These are phyloP conservation scores for Blakeslea trispora DNA, from an alignment of 371 early-diverging fungal genomes.

Conservation along the genomic window DNA sequence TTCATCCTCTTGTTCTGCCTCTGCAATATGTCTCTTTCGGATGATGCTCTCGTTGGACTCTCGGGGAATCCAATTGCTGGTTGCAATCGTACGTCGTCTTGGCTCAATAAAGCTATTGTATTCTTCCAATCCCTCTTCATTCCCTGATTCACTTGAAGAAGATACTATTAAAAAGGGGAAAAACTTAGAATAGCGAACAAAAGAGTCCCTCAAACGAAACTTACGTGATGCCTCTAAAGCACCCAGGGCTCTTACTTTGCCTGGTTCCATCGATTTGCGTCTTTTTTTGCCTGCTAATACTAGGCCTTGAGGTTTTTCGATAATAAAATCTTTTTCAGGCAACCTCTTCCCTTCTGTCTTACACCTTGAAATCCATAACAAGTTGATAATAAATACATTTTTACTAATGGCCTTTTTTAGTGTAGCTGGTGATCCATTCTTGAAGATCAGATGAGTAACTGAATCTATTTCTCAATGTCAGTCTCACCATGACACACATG, in stretches of 20 bases:
- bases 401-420: slow-evolving; percentile 39
- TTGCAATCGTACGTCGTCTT: slow-evolving; percentile 19
- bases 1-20: slow-evolving; percentile 10
- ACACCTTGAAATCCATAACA: slow-evolving; percentile 46
- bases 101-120: slow-evolving; percentile 10
- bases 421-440: slow-evolving; percentile 48
- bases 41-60: neutral
- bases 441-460: slow-evolving; percentile 48
- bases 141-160: slow-evolving; percentile 7
- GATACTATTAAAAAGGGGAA: too few relatives aligned
- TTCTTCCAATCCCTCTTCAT: neutral
- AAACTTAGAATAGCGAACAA: too few relatives aligned
- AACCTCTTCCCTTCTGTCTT: slow-evolving; percentile 37
- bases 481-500: too few relatives aligned
- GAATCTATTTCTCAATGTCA: slow-evolving; percentile 28
- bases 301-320: slow-evolving; percentile 37
- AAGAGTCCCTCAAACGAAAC: too few relatives aligned
- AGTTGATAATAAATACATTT: slow-evolving; percentile 36
- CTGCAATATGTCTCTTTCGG: slow-evolving; percentile 8
- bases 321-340: slow-evolving; percentile 37
- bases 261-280: slow-evolving; percentile 53
- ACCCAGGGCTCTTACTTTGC: slow-evolving; percentile 38
- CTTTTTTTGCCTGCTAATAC: slow-evolving; percentile 30
- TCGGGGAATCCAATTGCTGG: slow-evolving; percentile 8
- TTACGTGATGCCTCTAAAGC: slow-evolving; percentile 17